phyloP scores from a whole-genome alignment of 2,329 filamentous ascomycete genomes.

The Decorospora gaudefroyi region DNA sequence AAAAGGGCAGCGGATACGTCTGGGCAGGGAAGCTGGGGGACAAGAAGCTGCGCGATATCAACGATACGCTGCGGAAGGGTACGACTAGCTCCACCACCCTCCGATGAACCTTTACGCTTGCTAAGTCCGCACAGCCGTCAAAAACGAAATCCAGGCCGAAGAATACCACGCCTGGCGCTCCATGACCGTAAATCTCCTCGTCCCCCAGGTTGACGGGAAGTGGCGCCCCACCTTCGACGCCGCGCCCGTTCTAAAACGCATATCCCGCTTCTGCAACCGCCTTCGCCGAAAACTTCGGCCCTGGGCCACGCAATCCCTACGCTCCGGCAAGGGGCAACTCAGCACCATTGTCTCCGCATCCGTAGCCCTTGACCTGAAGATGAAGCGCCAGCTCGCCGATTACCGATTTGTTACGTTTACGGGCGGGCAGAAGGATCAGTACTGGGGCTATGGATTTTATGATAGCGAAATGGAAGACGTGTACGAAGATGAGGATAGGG shows the following conservation, averaged over 20 bases:
- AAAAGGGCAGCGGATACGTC: constrained; percentile 45
- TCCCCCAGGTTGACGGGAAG: constrained; percentile 45
- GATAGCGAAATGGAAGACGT: constrained; percentile 48
- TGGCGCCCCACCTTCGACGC: constrained; percentile 46
- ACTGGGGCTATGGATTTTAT: constrained; percentile 45
- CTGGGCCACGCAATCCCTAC: constrained; percentile 37
- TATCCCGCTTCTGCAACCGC: constrained; percentile 38
- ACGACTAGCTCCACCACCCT: neutral
- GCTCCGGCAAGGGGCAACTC: constrained; percentile 40
- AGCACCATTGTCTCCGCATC: constrained; percentile 44
- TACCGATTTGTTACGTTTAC: constrained; percentile 48
- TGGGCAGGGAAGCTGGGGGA: constrained; percentile 48
- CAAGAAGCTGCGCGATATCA: constrained; percentile 42
- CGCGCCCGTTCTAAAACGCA: constrained; percentile 41
- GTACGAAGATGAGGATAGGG: constrained; percentile 34
- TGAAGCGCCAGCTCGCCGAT: constrained; percentile 45
- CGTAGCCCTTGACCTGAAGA: constrained; percentile 45
- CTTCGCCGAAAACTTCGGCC: constrained; percentile 41
- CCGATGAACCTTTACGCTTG: neutral
- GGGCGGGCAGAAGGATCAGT: constrained; percentile 38
- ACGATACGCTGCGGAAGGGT: constrained; percentile 46
- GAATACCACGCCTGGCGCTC: constrained; percentile 47
- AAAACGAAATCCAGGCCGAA: constrained; percentile 44
- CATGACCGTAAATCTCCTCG: constrained; percentile 44
- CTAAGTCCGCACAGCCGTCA: constrained; percentile 38